Conservation (phyloP, 106 monocot genomes). For the Dendrobium chrysotoxum region DNA sequence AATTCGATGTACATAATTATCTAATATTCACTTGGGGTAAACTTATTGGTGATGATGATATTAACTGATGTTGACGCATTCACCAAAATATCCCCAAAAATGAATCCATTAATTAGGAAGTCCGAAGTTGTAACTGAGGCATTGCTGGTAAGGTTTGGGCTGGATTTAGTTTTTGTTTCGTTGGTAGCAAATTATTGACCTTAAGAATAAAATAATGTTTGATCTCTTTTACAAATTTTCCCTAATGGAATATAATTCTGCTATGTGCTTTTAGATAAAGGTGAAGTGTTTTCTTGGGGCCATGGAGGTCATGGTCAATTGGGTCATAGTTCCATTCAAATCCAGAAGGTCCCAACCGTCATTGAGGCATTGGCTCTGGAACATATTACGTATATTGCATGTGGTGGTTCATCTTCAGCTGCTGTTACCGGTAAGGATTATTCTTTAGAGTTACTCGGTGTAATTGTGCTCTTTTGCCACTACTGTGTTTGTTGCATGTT, state of each 20-base stretch:
- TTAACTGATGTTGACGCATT: background rate
- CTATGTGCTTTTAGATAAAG: slow-evolving; percentile 44
- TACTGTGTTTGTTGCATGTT: background rate
- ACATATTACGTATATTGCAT: slow-evolving; percentile 55
- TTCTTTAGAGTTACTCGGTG: background rate
- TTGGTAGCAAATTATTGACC: background rate
- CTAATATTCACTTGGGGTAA: background rate
- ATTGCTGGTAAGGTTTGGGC: background rate
- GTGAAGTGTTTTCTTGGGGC: slow-evolving; percentile 94
- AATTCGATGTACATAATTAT: background rate
- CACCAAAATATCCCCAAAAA: background rate
- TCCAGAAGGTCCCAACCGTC: slow-evolving; percentile 54
- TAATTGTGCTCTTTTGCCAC: background rate
- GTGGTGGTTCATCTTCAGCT: slow-evolving; percentile 97
- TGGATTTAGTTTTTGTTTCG: background rate
- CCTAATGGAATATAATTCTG: background rate
- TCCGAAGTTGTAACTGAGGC: too few species aligned
- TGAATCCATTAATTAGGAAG: background rate
- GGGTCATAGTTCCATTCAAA: slow-evolving; percentile 61
- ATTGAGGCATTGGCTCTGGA: slow-evolving; percentile 60
- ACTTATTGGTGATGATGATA: background rate
- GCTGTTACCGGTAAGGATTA: slow-evolving; percentile 67
- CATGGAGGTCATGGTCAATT: slow-evolving; percentile 96
- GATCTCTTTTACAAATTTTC: background rate
- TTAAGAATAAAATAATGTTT: background rate